Conservation (phyloP, 768 basidiomycete genomes). For the Russula emetica region DNA sequence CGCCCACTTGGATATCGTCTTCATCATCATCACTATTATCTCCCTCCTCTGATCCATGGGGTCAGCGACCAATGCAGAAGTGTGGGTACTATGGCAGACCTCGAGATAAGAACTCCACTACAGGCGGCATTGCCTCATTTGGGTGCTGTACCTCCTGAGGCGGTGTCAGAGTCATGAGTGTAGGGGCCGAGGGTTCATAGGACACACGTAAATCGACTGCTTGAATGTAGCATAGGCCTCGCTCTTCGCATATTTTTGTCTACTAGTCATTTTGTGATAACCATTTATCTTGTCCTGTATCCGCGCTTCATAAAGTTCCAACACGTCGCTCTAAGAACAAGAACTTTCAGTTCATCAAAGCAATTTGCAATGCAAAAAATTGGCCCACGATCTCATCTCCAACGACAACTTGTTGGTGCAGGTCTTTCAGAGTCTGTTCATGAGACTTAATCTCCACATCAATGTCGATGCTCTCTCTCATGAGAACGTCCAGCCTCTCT, state of each 20-base stretch:
- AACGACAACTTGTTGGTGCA: constrained; percentile 53
- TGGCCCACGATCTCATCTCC: constrained; percentile 53
- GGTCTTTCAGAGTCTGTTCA: constrained; percentile 46
- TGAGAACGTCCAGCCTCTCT: constrained; percentile 56
- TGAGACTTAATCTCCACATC: constrained; percentile 57
- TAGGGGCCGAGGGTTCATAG: neutral
- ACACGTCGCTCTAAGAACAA: constrained; percentile 45
- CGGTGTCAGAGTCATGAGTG: constrained; percentile 6
- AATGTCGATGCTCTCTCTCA: constrained; percentile 67
- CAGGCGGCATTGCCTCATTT: constrained; percentile 67
- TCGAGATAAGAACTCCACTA: constrained; percentile 65
- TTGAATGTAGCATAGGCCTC: constrained; percentile 59
- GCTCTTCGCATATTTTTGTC: constrained; percentile 73
- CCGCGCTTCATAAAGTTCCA: constrained; percentile 48
- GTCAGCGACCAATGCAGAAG: constrained; percentile 8
- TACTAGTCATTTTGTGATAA: constrained; percentile 58
- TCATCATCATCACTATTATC: constrained; percentile 81
- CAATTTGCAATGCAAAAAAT: constrained; percentile 5
- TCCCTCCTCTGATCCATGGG: constrained; percentile 56
- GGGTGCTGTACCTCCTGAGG: constrained; percentile 63
- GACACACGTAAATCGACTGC: constrained; percentile 49
- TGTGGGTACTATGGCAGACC: constrained; percentile 42
- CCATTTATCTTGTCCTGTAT: constrained; percentile 42
- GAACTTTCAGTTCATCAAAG: constrained; percentile 2
- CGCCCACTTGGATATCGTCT: constrained; percentile 86